Evolutionary conservation across 2,329 filamentous ascomycete species (phyloP).

Genomic region (Penicillium sp.): DNA sequence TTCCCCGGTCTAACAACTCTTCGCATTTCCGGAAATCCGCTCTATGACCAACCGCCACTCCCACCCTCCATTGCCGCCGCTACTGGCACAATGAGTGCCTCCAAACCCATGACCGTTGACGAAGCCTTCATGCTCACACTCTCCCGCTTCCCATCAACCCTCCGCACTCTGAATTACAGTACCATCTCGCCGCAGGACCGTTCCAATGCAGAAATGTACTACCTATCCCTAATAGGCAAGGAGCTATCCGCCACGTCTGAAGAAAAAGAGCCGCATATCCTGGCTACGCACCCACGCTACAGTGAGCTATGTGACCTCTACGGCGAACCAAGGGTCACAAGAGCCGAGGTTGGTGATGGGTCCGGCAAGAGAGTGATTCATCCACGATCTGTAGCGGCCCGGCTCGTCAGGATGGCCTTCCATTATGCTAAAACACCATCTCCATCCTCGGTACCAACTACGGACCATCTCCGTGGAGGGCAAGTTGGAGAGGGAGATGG

Average conservation of each 20-base stretch:
- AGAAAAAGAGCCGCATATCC: slow-evolving; percentile 52
- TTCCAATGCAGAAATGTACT: slow-evolving; percentile 87
- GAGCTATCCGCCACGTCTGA: slow-evolving; percentile 56
- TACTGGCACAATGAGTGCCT: slow-evolving; percentile 39
- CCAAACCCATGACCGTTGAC: slow-evolving; percentile 55
- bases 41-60: slow-evolving; percentile 59
- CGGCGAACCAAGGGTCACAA: slow-evolving; percentile 64
- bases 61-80: slow-evolving; percentile 21
- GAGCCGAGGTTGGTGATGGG: slow-evolving; percentile 44
- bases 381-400: slow-evolving; percentile 76
- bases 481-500: no score
- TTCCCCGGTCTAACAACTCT: slow-evolving; percentile 74
- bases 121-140: slow-evolving; percentile 88
- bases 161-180: slow-evolving; percentile 61
- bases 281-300: slow-evolving; percentile 68
- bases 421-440: no score
- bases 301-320: slow-evolving; percentile 70
- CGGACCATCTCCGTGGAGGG: no score
- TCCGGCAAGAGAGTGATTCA: slow-evolving; percentile 49
- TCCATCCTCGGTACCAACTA: no score
- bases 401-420: slow-evolving; percentile 64
- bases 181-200: slow-evolving; percentile 70
- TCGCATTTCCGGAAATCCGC: slow-evolving; percentile 79
- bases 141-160: slow-evolving; percentile 62
- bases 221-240: slow-evolving; percentile 76